Base-by-base conservation (phyloP, 495 filamentous ascomycete genomes). In the Sabuloglossum arenarium region DNA sequence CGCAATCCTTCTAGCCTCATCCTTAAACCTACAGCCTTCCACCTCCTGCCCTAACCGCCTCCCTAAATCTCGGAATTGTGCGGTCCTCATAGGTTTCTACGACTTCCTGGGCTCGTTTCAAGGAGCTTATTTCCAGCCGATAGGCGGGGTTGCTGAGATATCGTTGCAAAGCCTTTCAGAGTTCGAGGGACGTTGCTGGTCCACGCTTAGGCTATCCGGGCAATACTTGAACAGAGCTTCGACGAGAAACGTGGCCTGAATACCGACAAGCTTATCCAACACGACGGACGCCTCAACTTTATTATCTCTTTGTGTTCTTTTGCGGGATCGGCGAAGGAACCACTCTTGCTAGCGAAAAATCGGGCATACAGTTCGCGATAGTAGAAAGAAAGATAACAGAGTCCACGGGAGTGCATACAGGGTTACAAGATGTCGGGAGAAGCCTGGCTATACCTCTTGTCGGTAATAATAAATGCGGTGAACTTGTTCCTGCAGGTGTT, bases 401-500 rank as follows among this genome's bases (percentile, higher is more conserved):
- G 1, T 12, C 5, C 6, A 23, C 21, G 47, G 47, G 47, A 51
- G 47, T 28, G 53, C 37, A 39, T 37, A 14, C n/a, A 51, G 25
- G 8, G 8, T 19, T 21, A 12, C 56, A 93, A 72, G 59, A 98
- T 98, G 90, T 96, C 90, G 62, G 90, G 90, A 66, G 90, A 98
- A 80, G 91, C 90, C 72, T 98, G 90, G 93, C 78, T 99, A 68
- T 99, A 94, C 76, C 83, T 99, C 63, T 77, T 99, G 70, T 83
- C 91, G 71, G 93, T 99, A 70, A 79, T 99, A 67, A 91, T 99
- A 74, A 99, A 99, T 77, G 93, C 93, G 73, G 91, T 97, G 80
- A 99, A 99, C 78, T 79, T 99, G 61, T 99, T 99, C 71, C 79
- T 99, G 53, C 93, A 99, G 72, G 93, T 99, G 57, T 99, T 99